phyloP scores from a whole-genome alignment of 129 eudicot genomes.

The carrot (Daucus carota) region DNA sequence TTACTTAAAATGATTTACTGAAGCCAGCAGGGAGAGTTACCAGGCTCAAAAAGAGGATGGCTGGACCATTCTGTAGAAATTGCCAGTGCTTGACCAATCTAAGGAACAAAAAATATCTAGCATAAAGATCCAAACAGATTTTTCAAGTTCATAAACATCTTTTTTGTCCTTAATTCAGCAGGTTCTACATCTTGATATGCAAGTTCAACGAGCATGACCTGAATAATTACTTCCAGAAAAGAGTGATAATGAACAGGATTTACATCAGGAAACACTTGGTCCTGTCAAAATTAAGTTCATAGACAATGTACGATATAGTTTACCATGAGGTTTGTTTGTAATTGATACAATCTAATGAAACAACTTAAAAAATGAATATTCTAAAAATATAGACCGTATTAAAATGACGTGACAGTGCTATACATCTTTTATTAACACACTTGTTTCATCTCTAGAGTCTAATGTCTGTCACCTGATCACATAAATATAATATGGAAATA shows the following conservation, averaged over 20 bases:
- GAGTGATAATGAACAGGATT: background rate
- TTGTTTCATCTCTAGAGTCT: background rate
- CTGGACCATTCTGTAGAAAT: conserved; percentile 79
- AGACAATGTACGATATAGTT: background rate
- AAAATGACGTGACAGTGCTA: too few species aligned
- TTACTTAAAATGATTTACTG: background rate
- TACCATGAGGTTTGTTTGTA: too few species aligned
- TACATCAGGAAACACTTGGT: background rate
- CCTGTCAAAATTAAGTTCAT: background rate
- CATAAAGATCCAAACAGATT: background rate
- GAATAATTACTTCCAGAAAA: background rate
- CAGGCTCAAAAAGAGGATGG: conserved; percentile 70
- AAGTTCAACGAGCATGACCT: background rate
- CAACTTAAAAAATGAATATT: too few species aligned
- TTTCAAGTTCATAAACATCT: background rate
- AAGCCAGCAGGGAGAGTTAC: conserved; percentile 23
- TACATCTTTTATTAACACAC: background rate
- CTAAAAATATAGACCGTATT: background rate
- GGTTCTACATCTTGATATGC: background rate
- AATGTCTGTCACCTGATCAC: background rate
- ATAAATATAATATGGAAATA: background rate
- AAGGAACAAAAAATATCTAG: background rate
- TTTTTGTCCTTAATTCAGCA: background rate
- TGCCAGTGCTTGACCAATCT: conserved; percentile 94
- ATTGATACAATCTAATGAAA: too few species aligned